Percentiles rank a stretch among this genome's conserved stretches.
These are phyloP conservation scores for Fusarium penzigii DNA, from an alignment of 2,329 filamentous ascomycete species.

Conservation along the genomic window DNA sequence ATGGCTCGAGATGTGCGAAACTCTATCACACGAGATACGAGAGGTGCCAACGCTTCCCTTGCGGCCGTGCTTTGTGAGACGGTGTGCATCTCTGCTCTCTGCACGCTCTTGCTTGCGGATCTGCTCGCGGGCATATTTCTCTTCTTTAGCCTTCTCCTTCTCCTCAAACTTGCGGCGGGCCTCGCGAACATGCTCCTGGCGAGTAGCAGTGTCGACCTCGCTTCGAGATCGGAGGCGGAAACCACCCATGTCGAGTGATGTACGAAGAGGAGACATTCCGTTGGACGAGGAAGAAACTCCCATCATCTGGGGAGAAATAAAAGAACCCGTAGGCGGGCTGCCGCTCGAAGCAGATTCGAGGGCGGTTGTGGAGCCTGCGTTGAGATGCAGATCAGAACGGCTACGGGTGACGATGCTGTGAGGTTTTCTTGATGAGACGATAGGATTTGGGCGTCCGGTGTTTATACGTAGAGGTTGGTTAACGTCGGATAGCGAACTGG, in stretches of 20 bases:
- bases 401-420: slow-evolving; percentile 38
- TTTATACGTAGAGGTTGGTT: slow-evolving; percentile 30
- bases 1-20: slow-evolving; percentile 25
- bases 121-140: slow-evolving; percentile 62
- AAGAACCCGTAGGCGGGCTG: slow-evolving; percentile 30
- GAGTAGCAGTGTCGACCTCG: slow-evolving; percentile 56
- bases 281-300: slow-evolving; percentile 34
- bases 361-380: slow-evolving; percentile 29
- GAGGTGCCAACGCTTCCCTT: slow-evolving; percentile 39
- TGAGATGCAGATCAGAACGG: slow-evolving; percentile 50
- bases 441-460: slow-evolving; percentile 27
- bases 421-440: slow-evolving; percentile 41
- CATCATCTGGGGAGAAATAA: slow-evolving; percentile 27
- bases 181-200: slow-evolving; percentile 59
- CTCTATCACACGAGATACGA: slow-evolving; percentile 36
- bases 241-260: slow-evolving; percentile 56
- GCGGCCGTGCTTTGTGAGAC: slow-evolving; percentile 48
- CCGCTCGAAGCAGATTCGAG: slow-evolving; percentile 27
- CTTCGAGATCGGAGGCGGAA: slow-evolving; percentile 63
- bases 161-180: slow-evolving; percentile 65
- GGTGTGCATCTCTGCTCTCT: slow-evolving; percentile 57
- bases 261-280: slow-evolving; percentile 54
- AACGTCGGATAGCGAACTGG: slow-evolving; percentile 37
- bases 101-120: slow-evolving; percentile 58
- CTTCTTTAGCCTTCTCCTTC: slow-evolving; percentile 61